A percentile compares a stretch with the other conserved stretches of the same genome.
phyloP scores from a whole-genome alignment of 352 stramenopile genomes.

The Globisporangium barbulae region DNA sequence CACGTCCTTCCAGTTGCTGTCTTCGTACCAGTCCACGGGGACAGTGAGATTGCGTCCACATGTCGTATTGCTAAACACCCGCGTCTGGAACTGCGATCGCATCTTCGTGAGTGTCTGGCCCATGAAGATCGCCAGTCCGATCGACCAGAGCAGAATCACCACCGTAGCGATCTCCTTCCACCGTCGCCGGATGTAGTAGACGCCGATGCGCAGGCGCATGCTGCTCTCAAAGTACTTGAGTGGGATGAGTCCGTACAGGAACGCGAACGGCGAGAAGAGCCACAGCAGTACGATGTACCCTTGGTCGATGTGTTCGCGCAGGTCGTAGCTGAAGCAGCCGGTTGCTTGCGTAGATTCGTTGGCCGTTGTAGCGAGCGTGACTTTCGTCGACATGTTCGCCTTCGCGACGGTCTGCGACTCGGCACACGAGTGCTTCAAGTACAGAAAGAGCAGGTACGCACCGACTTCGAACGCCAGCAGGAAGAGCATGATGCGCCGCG shows the following conservation, averaged over 20 bases:
- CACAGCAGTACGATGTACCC: slow-evolving; percentile 44
- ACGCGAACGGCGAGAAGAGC: slow-evolving; percentile 57
- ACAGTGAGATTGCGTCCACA: slow-evolving; percentile 43
- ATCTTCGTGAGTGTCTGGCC: slow-evolving; percentile 49
- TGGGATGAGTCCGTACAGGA: slow-evolving; percentile 57
- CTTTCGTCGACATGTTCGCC: not conserved
- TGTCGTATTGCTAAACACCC: slow-evolving; percentile 32
- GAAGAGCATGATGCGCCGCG: slow-evolving; percentile 54
- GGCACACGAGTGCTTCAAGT: slow-evolving; percentile 33
- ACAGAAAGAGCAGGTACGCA: slow-evolving; percentile 50
- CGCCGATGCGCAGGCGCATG: slow-evolving; percentile 61
- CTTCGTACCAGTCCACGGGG: slow-evolving; percentile 41
- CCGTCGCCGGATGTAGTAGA: slow-evolving; percentile 70
- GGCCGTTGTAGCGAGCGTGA: not conserved
- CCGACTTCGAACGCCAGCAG: slow-evolving; percentile 53
- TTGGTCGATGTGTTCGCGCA: slow-evolving; percentile 23
- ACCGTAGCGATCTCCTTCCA: slow-evolving; percentile 72
- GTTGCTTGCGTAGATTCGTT: not conserved
- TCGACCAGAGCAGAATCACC: slow-evolving; percentile 65
- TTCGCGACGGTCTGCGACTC: slow-evolving; percentile 15
- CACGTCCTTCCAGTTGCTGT: slow-evolving; percentile 30
- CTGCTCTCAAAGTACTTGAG: slow-evolving; percentile 67
- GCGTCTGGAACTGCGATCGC: slow-evolving; percentile 36
- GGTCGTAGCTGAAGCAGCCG: slow-evolving; percentile 32
- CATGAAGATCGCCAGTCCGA: slow-evolving; percentile 62